Conservation (phyloP, 306 rosid species). For the Trichosanthes cucumerina region DNA sequence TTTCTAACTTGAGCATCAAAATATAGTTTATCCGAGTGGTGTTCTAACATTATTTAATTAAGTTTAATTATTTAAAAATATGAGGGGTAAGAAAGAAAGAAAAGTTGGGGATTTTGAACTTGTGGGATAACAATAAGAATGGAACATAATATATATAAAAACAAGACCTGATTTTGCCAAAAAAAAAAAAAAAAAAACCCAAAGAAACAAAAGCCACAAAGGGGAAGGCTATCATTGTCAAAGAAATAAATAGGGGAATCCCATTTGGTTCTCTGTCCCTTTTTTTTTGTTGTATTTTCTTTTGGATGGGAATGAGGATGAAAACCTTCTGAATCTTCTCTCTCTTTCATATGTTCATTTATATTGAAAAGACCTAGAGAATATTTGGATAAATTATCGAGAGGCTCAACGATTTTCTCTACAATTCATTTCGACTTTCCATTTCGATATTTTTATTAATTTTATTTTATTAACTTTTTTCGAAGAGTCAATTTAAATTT, state of each 20-base stretch:
- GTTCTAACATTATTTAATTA: neutral
- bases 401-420: neutral
- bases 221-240: neutral
- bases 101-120: neutral
- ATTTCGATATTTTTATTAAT: neutral
- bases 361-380: neutral
- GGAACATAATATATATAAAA: neutral
- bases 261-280: neutral
- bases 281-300: neutral
- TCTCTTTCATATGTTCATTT: neutral
- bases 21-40: neutral
- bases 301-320: neutral
- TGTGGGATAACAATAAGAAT: neutral
- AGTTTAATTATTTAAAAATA: neutral
- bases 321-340: neutral
- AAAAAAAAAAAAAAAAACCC: too few species aligned
- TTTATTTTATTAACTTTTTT: too few species aligned
- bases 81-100: neutral
- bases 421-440: neutral
- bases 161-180: neutral
- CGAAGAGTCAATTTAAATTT: too few species aligned
- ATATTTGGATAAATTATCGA: neutral
- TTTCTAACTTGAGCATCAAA: neutral
- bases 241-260: neutral
- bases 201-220: neutral